Evolutionary conservation across 2,329 filamentous ascomycete species (phyloP), one percentile per base, ranked within the genome.

Genomic region (Zasmidium citrigriseum): DNA sequence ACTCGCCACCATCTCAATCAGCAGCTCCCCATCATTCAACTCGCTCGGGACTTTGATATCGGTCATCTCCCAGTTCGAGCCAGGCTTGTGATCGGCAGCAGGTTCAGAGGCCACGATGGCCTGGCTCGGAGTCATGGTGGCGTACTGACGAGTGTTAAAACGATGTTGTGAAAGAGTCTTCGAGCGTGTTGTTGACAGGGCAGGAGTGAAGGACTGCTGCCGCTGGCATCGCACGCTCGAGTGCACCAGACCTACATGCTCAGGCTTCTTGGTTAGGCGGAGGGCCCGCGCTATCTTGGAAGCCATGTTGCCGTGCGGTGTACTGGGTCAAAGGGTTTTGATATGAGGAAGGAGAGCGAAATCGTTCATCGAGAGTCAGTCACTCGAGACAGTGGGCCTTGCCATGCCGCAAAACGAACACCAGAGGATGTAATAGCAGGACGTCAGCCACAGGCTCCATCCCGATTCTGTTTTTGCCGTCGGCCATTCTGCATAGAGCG

Each of bases 1-100:
- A n/a, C 60, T 60, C 12, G 67, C 67, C 4, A 67, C 58, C 50
- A 67, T 67, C 45, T 68, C 64, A 52, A 70, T 58, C 16, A 70
- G 51, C 20, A 70, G 41, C 52, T 70, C 68, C 48, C 60, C 59
- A 20, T 60, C 57, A 22, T 62, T 57, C 45, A 64, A 56, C 22
- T 54, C 49, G 16, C 63, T 62, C 14, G 63, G 64, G 1, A 63
- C 58, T 51, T 49, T 58, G 29, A 64, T 59, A 7, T 64, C 58
- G 49, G 57, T 46, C 45, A 65, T 52, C 1, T 25, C 23, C 64
- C 64, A 64, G 23, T 66, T 64, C 29, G 59, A 50, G 27, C 58
- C 64, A 29, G 47, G 55, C 18, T 55, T 54, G 38, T 62, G 59
- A 23, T 58, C 53, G 25, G 54, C 34, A 27, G 25, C 50, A 4